phyloP scores from a whole-genome alignment of 176 grass and related monocot genomes.

The Eragrostis curvula region DNA sequence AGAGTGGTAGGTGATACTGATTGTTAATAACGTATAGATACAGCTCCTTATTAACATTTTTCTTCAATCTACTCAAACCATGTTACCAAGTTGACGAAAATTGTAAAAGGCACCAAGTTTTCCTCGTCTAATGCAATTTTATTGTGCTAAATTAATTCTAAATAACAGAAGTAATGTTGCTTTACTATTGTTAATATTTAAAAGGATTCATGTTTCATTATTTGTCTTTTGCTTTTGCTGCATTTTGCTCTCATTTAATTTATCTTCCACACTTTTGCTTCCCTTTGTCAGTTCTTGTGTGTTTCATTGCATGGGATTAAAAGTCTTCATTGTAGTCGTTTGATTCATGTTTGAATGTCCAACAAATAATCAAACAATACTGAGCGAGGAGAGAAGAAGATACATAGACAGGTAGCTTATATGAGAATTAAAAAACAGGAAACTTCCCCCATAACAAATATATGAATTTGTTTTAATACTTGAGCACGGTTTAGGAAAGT shows the following conservation, averaged over 20 bases:
- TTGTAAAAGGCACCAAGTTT: slow-evolving; percentile 17
- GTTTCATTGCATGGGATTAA: no score
- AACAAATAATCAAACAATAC: slow-evolving; percentile 30
- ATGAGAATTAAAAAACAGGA: slow-evolving; percentile 30
- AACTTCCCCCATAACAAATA: background rate
- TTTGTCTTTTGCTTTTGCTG: no score
- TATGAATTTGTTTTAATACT: slow-evolving; percentile 15
- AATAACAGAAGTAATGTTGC: slow-evolving; percentile 24
- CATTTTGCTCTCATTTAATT: no score
- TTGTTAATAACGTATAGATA: slow-evolving; percentile 1
- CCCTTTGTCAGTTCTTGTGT: no score
- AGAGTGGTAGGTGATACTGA: background rate
- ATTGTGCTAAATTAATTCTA: slow-evolving; percentile 19
- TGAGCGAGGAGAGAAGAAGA: background rate
- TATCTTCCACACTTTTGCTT: no score
- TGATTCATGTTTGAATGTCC: slow-evolving; percentile 22
- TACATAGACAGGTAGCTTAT: slow-evolving; percentile 22
- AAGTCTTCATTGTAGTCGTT: no score
- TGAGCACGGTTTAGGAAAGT: slow-evolving; percentile 20
- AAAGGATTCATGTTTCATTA: no score
- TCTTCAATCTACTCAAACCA: slow-evolving; percentile 5
- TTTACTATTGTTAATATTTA: background rate
- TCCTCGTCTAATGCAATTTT: slow-evolving; percentile 10
- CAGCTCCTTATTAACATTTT: background rate
- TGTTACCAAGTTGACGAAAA: slow-evolving; percentile 3